Evolutionary conservation across 1,139 yeast genomes (phyloP).

Genomic region (Suhomyces bribrorum): DNA sequence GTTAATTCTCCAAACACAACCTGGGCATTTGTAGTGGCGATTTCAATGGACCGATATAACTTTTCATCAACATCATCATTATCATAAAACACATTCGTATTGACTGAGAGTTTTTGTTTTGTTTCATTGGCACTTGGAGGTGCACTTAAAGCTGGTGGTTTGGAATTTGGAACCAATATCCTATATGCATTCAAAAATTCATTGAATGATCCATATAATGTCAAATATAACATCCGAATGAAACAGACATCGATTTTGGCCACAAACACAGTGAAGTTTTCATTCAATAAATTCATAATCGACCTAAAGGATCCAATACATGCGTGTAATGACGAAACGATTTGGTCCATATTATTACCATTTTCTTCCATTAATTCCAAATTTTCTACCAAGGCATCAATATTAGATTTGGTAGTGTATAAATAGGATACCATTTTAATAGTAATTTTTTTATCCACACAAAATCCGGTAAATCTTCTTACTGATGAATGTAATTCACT

Average conservation of each 20-base stretch:
- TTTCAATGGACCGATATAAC: slow-evolving; percentile 68
- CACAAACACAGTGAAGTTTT: slow-evolving; percentile 49
- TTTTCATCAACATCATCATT: slow-evolving; percentile 69
- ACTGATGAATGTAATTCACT: slow-evolving; percentile 73
- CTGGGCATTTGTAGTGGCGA: slow-evolving; percentile 77
- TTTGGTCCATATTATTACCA: slow-evolving; percentile 31
- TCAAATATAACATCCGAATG: slow-evolving; percentile 69
- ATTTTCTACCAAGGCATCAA: slow-evolving; percentile 59
- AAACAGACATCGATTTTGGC: slow-evolving; percentile 66
- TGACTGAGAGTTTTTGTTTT: slow-evolving; percentile 29
- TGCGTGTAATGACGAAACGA: slow-evolving; percentile 31
- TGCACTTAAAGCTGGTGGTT: slow-evolving; percentile 13
- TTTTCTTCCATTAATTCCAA: slow-evolving; percentile 58
- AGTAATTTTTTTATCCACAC: slow-evolving; percentile 62
- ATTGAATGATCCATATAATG: slow-evolving; percentile 69
- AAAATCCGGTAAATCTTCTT: slow-evolving; percentile 65
- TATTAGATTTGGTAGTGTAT: slow-evolving; percentile 57
- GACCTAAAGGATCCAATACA: slow-evolving; percentile 52
- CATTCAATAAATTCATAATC: slow-evolving; percentile 50
- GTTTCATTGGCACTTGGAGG: slow-evolving; percentile 19
- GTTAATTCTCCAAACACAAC: slow-evolving; percentile 78
- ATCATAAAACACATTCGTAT: slow-evolving; percentile 27
- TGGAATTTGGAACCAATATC: slow-evolving; percentile 42
- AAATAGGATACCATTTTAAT: slow-evolving; percentile 58
- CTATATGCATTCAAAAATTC: slow-evolving; percentile 77